Evolutionary conservation across 768 basidiomycete species (phyloP).

Genomic region (Boletus patriciae): DNA sequence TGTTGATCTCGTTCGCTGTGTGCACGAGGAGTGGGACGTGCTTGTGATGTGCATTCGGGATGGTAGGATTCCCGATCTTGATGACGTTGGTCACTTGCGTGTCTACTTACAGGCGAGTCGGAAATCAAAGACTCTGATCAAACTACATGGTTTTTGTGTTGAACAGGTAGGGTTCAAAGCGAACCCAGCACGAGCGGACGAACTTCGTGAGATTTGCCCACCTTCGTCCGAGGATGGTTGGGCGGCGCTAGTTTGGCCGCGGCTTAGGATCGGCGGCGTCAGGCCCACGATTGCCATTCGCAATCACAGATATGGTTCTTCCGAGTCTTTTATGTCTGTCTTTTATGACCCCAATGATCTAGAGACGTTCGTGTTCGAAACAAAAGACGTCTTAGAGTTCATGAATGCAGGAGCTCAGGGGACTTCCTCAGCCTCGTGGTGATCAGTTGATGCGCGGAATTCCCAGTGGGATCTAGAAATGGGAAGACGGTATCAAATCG

Average conservation of each 20-base stretch:
- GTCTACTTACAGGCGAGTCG: slow-evolving; percentile 8
- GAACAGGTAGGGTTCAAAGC: slow-evolving; percentile 4
- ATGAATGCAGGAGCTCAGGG: neutral
- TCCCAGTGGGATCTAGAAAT: slow-evolving; percentile 9
- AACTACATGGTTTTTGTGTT: neutral
- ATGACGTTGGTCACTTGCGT: slow-evolving; percentile 10
- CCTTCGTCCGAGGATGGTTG: slow-evolving; percentile 13
- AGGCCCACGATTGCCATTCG: slow-evolving; percentile 9
- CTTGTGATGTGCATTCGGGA: slow-evolving; percentile 8
- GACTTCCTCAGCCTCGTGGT: neutral
- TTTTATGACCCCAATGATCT: slow-evolving; percentile 1
- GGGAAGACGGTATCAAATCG: slow-evolving; percentile 10
- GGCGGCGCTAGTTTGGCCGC: slow-evolving; percentile 17
- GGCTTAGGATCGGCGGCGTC: too few relatives aligned
- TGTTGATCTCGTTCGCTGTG: slow-evolving; percentile 7
- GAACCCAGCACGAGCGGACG: slow-evolving; percentile 9
- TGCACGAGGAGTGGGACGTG: slow-evolving; percentile 12
- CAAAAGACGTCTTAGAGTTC: slow-evolving; percentile 12
- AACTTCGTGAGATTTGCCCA: slow-evolving; percentile 16
- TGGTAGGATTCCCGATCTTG: slow-evolving; percentile 13
- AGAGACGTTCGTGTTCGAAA: slow-evolving; percentile 9
- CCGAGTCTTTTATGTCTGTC: slow-evolving; percentile 6
- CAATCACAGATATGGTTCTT: slow-evolving; percentile 12
- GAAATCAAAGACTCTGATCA: too few relatives aligned
- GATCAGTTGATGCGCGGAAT: neutral